These are phyloP conservation scores for Telopea speciosissima DNA, from an alignment of 177 flowering plant genomes.

Conservation along the genomic window DNA sequence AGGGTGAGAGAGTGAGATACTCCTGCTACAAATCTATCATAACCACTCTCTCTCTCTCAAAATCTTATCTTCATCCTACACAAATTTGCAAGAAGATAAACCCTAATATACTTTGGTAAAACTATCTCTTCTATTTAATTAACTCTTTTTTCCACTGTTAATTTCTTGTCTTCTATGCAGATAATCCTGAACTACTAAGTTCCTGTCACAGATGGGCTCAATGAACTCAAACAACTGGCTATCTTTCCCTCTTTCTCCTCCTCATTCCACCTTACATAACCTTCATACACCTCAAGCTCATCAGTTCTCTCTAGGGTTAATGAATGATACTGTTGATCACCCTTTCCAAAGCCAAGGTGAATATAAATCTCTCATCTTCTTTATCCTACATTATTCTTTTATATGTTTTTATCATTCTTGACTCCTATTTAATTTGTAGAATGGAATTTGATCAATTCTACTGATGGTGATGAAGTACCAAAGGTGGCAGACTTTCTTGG, in stretches of 20 bases:
- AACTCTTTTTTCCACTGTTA: conserved; percentile 9
- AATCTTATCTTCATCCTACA: background rate
- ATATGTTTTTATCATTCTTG: background rate
- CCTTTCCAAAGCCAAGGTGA: conserved; percentile 67
- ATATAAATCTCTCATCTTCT: background rate
- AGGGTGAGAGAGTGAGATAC: too few relatives aligned
- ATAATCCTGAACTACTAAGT: conserved; percentile 3
- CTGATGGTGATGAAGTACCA: conserved; percentile 44
- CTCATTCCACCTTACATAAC: conserved; percentile 45
- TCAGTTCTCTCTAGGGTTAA: conserved; percentile 57
- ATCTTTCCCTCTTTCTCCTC: conserved; percentile 66
- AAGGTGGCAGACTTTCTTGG: conserved; percentile 86
- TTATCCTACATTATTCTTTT: background rate
- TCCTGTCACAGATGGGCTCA: conserved; percentile 21
- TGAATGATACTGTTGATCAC: conserved; percentile 41
- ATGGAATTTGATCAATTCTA: conserved; percentile 55
- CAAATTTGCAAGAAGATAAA: too few relatives aligned
- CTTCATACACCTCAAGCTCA: conserved; percentile 41
- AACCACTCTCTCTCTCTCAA: background rate
- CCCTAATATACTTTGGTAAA: too few relatives aligned
- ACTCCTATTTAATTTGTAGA: conserved; percentile 27
- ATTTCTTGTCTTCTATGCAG: conserved; percentile 17
- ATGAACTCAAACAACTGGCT: conserved; percentile 90
- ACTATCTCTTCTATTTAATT: conserved; percentile 8
- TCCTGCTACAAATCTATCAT: too few relatives aligned